These are phyloP conservation scores for Phialocephala subalpina DNA, from an alignment of 2,329 filamentous ascomycete species.

Conservation along the genomic window DNA sequence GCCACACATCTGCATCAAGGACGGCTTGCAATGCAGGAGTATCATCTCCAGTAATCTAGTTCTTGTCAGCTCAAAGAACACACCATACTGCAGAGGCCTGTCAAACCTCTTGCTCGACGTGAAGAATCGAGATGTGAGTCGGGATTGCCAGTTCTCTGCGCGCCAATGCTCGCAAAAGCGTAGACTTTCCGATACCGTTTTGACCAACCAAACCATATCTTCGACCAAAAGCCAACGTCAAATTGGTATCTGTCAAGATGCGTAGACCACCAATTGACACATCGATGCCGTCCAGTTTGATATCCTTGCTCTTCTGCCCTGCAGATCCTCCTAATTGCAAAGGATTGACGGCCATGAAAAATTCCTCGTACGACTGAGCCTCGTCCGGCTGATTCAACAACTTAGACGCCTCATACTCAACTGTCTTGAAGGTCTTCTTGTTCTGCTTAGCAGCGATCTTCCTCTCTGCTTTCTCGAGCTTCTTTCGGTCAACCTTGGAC, in stretches of 20 bases:
- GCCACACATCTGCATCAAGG: constrained; percentile 96
- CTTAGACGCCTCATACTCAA: constrained; percentile 95
- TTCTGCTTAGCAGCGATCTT: constrained; percentile 99
- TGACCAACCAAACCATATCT: constrained; percentile 97
- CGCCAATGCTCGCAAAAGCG: constrained; percentile 89
- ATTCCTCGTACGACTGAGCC: constrained; percentile 95
- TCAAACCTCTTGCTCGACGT: constrained; percentile 93
- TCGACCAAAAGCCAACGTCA: constrained; percentile 90
- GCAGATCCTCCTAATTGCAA: constrained; percentile 80
- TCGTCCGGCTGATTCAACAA: constrained; percentile 84
- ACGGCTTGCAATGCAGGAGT: constrained; percentile 95
- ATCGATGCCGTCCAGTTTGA: constrained; percentile 97
- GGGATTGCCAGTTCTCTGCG: constrained; percentile 94
- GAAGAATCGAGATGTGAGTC: constrained; percentile 97
- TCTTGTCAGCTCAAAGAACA: constrained; percentile 14
- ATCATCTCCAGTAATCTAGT: constrained; percentile 89
- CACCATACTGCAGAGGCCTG: neutral
- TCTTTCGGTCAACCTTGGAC: constrained; percentile 97
- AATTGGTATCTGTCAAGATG: constrained; percentile 88
- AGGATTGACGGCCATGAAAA: constrained; percentile 99
- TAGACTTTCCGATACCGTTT: constrained; percentile 99
- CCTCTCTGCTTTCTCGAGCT: constrained; percentile 96
- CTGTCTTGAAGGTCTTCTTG: constrained; percentile 97
- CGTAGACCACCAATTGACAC: constrained; percentile 89
- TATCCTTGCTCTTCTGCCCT: constrained; percentile 93